Evolutionary conservation across 2,329 filamentous ascomycete species (phyloP), one percentile per base, ranked within the genome.

Genomic region (Diaporthe longicolla): DNA sequence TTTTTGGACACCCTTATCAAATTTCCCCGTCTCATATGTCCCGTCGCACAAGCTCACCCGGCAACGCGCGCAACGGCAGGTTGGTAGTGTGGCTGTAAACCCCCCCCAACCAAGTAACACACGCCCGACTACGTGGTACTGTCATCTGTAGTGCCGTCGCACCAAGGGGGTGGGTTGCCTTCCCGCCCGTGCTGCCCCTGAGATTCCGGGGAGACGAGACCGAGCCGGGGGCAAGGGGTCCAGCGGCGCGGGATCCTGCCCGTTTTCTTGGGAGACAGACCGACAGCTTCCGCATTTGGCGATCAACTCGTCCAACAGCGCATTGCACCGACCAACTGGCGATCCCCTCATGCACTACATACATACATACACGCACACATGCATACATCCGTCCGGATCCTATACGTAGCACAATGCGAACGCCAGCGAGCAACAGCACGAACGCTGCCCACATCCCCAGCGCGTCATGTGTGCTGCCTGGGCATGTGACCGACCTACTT

Each of bases 161-260:
- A 66, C 63, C 43, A 66, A 29, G 29, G n/a, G 6, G n/a, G 17
- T 21, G 19, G 40, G 15, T 24, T 13, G 15, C 37, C 59, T 35
- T 32, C n/a, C 59, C 48, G 32, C 15, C 29, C 63, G 45, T 52
- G 32, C 63, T 40, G 63, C 63, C 40, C 63, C 48, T 68, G 48
- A 40, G 15, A 48, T 63, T 40, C 63, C 63, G 63, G 63, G 45
- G 48, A 24, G 48, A 68, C 9, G 48, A 68, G 45, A 54, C 63
- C 59, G 17, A 45, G n/a, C 48, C n/a, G 48, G 63, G 26, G 45
- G 40, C 40, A 48, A 26, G 40, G 37, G 32, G 32, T 40, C 48
- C 63, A 21, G 32, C 48, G 17, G 45, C 48, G 63, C 61, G 43
- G 63, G 63, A 68, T 40, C 32, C 63, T 37, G 32, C 32, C 19